Conservation (phyloP, 208 protist genomes). For the Crithidia fasciculata region DNA sequence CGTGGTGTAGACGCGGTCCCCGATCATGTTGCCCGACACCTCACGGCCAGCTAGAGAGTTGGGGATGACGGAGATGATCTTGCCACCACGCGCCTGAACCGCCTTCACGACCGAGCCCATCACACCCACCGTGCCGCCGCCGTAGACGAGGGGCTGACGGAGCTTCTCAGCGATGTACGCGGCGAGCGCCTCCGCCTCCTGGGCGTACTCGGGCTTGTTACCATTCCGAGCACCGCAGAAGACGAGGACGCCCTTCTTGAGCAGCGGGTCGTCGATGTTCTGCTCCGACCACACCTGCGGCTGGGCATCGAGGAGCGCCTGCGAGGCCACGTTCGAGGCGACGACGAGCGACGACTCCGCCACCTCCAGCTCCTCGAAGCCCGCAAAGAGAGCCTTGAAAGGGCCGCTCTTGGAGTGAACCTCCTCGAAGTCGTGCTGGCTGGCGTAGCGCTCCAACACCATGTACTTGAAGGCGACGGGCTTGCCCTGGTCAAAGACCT, state of each 20-base stretch:
- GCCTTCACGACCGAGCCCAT: slow-evolving; percentile 75
- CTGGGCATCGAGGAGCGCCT: slow-evolving; percentile 16
- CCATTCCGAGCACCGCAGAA: slow-evolving; percentile 70
- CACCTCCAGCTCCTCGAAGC: slow-evolving; percentile 35
- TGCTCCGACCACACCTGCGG: slow-evolving; percentile 28
- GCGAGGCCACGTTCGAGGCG: slow-evolving; percentile 18
- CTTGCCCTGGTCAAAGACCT: slow-evolving; percentile 39
- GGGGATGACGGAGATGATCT: slow-evolving; percentile 73
- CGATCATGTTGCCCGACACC: slow-evolving; percentile 58
- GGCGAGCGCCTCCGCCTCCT: slow-evolving; percentile 54
- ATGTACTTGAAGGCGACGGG: slow-evolving; percentile 39
- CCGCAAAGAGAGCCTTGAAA: slow-evolving; percentile 40
- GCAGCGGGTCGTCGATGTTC: slow-evolving; percentile 26
- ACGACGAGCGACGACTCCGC: slow-evolving; percentile 30
- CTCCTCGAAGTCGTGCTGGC: slow-evolving; percentile 38
- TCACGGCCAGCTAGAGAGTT: slow-evolving; percentile 56
- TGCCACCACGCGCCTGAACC: slow-evolving; percentile 35
- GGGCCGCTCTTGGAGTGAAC: slow-evolving; percentile 52
- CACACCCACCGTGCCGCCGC: slow-evolving; percentile 77
- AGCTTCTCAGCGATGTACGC: slow-evolving; percentile 44
- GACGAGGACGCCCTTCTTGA: slow-evolving; percentile 73
- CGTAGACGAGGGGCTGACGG: slow-evolving; percentile 70
- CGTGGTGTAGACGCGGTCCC: slow-evolving; percentile 64
- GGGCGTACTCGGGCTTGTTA: slow-evolving; percentile 40
- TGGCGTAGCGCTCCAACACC: slow-evolving; percentile 70